These are phyloP conservation scores for Centrapalus pauciflorus DNA, from an alignment of 129 eudicot genomes.

Conservation along the genomic window DNA sequence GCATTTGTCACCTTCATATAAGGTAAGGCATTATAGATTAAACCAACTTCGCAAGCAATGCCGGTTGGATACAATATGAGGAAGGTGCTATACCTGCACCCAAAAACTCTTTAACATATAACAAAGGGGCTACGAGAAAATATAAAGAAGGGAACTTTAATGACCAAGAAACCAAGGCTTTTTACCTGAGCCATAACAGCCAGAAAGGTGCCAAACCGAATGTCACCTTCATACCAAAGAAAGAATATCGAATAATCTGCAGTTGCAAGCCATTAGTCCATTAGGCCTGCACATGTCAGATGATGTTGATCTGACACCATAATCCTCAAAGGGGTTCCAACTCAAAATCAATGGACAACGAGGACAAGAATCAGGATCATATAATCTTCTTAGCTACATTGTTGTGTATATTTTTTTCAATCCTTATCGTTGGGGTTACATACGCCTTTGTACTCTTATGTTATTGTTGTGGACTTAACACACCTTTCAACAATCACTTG, in stretches of 20 bases:
- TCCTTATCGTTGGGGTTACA: no score
- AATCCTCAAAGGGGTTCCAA: no score
- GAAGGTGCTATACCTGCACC: constrained; percentile 77
- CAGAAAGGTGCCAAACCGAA: constrained; percentile 65
- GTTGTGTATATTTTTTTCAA: no score
- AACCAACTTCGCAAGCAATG: constrained; percentile 62
- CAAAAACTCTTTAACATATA: background rate
- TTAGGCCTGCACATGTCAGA: no score
- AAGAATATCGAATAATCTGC: constrained; percentile 67
- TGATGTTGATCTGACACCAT: no score
- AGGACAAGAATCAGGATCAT: no score
- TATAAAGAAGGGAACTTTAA: background rate
- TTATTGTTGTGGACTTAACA: no score
- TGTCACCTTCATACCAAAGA: constrained; percentile 69
- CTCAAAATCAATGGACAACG: no score
- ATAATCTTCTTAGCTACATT: no score
- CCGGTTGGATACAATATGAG: constrained; percentile 67
- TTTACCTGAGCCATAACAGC: constrained; percentile 79
- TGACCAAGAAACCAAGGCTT: background rate
- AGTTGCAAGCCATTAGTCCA: background rate
- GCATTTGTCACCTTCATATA: constrained; percentile 43
- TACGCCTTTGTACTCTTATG: no score
- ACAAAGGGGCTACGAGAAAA: background rate
- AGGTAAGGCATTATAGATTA: constrained; percentile 54
- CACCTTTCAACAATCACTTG: no score